A percentile compares a stretch with the other conserved stretches of the same genome.
These are phyloP conservation scores for Pleomassaria siparia DNA, from an alignment of 2,329 filamentous ascomycete species.

Conservation along the genomic window DNA sequence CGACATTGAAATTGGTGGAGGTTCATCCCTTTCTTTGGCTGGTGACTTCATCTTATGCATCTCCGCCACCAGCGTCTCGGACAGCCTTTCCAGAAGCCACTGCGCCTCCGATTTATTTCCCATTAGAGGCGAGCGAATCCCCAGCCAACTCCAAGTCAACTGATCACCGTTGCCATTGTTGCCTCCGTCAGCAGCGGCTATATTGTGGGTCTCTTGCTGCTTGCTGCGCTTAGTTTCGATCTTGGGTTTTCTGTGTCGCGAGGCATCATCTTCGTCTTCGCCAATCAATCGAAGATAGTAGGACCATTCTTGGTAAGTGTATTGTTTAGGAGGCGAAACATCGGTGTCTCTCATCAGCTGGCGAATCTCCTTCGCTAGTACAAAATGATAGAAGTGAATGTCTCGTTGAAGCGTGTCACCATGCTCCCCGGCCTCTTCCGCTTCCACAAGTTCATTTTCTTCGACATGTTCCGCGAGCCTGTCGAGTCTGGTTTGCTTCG, in stretches of 20 bases:
- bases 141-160: slow-evolving; percentile 78
- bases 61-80: slow-evolving; percentile 54
- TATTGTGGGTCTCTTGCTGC: slow-evolving; percentile 26
- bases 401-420: slow-evolving; percentile 51
- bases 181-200: slow-evolving; percentile 31
- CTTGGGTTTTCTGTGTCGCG: slow-evolving; percentile 37
- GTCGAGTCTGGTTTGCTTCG: slow-evolving; percentile 26
- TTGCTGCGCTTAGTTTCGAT: slow-evolving; percentile 17
- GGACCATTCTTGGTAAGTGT: slow-evolving; percentile 43
- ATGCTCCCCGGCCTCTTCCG: slow-evolving; percentile 43
- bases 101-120: slow-evolving; percentile 67
- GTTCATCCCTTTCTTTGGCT: slow-evolving; percentile 18
- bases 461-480: slow-evolving; percentile 44
- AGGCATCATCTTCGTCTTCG: slow-evolving; percentile 44
- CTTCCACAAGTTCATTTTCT: slow-evolving; percentile 45
- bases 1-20: slow-evolving; percentile 39
- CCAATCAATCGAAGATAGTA: slow-evolving; percentile 42
- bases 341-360: slow-evolving; percentile 47
- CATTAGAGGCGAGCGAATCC: slow-evolving; percentile 68
- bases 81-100: slow-evolving; percentile 70
- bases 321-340: slow-evolving; percentile 42
- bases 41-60: slow-evolving; percentile 33
- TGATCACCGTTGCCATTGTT: slow-evolving; percentile 22
- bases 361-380: slow-evolving; percentile 49
- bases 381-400: slow-evolving; percentile 54